Evolutionary conservation across 768 basidiomycete species (phyloP).

Genomic region (Myochromella boudieri): DNA sequence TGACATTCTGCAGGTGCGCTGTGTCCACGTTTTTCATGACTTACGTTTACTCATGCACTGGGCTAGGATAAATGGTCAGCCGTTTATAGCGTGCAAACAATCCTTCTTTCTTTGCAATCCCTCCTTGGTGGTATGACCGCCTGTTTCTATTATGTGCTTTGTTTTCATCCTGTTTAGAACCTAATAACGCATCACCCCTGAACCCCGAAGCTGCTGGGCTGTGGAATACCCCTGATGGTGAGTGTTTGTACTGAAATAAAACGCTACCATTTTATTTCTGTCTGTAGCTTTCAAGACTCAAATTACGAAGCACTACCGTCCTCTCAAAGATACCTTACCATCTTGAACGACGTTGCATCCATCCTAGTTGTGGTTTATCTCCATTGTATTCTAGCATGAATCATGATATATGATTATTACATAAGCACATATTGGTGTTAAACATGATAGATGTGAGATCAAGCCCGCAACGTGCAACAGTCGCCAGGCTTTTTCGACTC

Average conservation of each 20-base stretch:
- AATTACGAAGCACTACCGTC: constrained; percentile 71
- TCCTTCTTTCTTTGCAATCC: constrained; percentile 84
- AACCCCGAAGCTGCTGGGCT: constrained; percentile 84
- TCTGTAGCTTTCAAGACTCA: constrained; percentile 67
- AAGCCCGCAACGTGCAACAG: constrained; percentile 3
- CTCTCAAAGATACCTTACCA: constrained; percentile 38
- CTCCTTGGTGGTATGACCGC: constrained; percentile 77
- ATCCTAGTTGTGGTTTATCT: constrained; percentile 15
- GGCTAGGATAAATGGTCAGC: constrained; percentile 92
- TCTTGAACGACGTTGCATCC: constrained; percentile 17
- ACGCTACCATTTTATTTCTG: not conserved
- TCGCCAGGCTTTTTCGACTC: not conserved
- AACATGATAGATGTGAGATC: not conserved
- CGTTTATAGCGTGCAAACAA: constrained; percentile 88
- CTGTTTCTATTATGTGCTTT: not conserved
- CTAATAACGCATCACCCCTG: constrained; percentile 90
- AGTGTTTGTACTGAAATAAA: constrained; percentile 4
- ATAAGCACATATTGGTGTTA: constrained; percentile 2
- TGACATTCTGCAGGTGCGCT: constrained; percentile 78
- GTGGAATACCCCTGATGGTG: constrained; percentile 74
- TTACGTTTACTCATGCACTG: constrained; percentile 1
- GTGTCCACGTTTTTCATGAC: not conserved
- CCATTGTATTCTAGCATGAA: constrained; percentile 9
- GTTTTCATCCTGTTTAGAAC: constrained; percentile 52
- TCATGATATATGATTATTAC: constrained; percentile 7